Evolutionary conservation across 2,329 filamentous ascomycete species (phyloP), one percentile per base, ranked within the genome.

Genomic region (Fusarium succisae): DNA sequence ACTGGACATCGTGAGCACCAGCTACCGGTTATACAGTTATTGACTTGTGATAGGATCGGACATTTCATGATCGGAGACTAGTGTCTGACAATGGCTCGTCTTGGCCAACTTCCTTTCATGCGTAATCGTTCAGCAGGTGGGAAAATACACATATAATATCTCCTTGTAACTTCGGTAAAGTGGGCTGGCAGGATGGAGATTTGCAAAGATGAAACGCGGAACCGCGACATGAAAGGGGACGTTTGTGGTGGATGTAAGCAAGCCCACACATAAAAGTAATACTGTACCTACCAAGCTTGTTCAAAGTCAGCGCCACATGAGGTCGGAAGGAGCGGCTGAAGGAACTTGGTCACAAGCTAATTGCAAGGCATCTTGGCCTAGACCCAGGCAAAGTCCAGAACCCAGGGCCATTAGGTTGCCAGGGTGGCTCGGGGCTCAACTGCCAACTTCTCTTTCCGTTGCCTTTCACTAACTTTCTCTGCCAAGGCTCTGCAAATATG

Each of bases 291-390:
- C 14, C 4, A 28, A 26, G 54, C 32, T 56, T 50, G 20, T 22
- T 62, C 51, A 48, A 54, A 50, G 30, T 28, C 44, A 47, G 67
- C 55, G 66, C 65, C 70, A 70, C 56, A 45, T 38, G 32, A 60
- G 45, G 50, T 58, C 62, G 67, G 70, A 62, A 74, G 50, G 55
- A 51, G 70, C 70, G 71, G 66, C 45, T 63, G 61, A 63, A 53
- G 39, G 44, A 63, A 57, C 53, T 71, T 63, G 61, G 48, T 73
- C 65, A 37, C 43, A 45, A 66, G 37, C 60, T 63, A 67, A 48
- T 47, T 63, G 58, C 43, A 54, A 53, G 48, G 61, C 62, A 70
- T 45, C 37, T 44, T 38, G 59, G 47, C 59, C 45, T 32, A 70
- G 62, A 39, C 45, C 38, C 43, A 61, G 50, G 43, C 43, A 30